These are phyloP conservation scores for Pisolithus tinctorius DNA, from an alignment of 768 basidiomycete genomes.

Conservation along the genomic window DNA sequence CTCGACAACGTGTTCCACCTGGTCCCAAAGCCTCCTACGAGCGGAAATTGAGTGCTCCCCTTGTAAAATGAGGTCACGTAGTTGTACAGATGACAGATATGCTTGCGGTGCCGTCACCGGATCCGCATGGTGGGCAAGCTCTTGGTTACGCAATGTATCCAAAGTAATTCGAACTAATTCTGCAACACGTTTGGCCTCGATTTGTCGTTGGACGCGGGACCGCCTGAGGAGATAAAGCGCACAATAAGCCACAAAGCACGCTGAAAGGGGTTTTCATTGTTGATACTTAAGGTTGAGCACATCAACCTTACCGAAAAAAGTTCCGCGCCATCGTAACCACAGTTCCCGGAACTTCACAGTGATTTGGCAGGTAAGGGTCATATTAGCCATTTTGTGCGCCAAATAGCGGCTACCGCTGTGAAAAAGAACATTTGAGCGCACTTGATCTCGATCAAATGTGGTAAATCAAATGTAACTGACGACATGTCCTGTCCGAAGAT, in stretches of 20 bases:
- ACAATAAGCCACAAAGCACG: constrained; percentile 20
- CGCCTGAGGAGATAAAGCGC: constrained; percentile 16
- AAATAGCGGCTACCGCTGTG: constrained; percentile 66
- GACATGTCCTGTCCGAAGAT: constrained; percentile 55
- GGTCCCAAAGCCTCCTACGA: constrained; percentile 68
- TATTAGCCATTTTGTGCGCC: constrained; percentile 62
- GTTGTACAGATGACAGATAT: constrained; percentile 78
- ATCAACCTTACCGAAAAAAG: constrained; percentile 48
- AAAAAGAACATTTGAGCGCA: constrained; percentile 10
- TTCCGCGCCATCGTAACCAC: constrained; percentile 63
- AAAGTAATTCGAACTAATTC: constrained; percentile 75
- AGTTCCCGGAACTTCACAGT: constrained; percentile 59
- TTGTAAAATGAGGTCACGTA: constrained; percentile 81
- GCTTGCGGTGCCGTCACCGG: constrained; percentile 68
- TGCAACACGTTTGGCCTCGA: constrained; percentile 59
- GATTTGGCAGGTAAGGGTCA: constrained; percentile 60
- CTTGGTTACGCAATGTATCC: constrained; percentile 76
- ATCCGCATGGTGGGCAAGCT: constrained; percentile 75
- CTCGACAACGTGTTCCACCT: constrained; percentile 81
- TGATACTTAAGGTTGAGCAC: constrained; percentile 1
- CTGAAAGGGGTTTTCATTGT: constrained; percentile 17
- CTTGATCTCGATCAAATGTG: constrained; percentile 16
- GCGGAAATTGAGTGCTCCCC: constrained; percentile 68
- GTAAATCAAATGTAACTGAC: constrained; percentile 40
- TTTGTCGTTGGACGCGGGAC: constrained; percentile 40